Base-by-base conservation (phyloP, 2,329 filamentous ascomycete species). In the Hymenoscyphus albidus region DNA sequence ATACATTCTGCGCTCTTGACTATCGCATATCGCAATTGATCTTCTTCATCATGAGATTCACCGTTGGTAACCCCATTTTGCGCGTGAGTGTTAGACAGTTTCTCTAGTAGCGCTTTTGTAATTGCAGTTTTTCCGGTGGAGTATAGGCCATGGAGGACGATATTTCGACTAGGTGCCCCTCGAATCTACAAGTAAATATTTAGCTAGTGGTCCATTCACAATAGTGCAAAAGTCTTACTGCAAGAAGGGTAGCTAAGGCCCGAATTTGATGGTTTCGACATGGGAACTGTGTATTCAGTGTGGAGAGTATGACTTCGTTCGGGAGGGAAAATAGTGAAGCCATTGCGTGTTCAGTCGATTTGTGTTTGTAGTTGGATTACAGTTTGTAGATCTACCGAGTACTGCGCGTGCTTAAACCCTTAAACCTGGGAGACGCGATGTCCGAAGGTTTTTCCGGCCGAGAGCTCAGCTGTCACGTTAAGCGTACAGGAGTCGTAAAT, bases 41-140 rank as follows among this genome's bases (percentile, higher is more conserved):
- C 69, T n/a, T n/a, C 3, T 88, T 78, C n/a, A 44, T 85, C 81
- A 13, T 81, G 78, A 58, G 85, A 77, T 7, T 82, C 81, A 58
- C 84, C 81, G 2, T 85, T 81, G 44, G 85, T 85, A 70, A 87
- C 80, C 59, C 84, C 76, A 40, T 88, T 80, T 5, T 86, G 70
- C 16, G 80, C 14, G 7, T 57, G 22, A 9, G 61, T 7, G 5
- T 67, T 14, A n/a, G 69, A 72, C 13, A 84, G 78, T 0, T 74
- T 73, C 35, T 82, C 74, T 2, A 96, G 82, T 16, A 92, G 82
- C 2, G 83, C 81, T 64, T 82, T 81, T 3, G 89, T 81, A 60
- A 97, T 83, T 58, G 85, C 85, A 39, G 87, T 91, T 79, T 98
- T 98, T 51, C 93, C 94, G 0, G 93, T 96, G 1, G 92, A 89